Base-by-base conservation (phyloP, 2,329 filamentous ascomycete genomes). In the Colletotrichum orchidophilum region DNA sequence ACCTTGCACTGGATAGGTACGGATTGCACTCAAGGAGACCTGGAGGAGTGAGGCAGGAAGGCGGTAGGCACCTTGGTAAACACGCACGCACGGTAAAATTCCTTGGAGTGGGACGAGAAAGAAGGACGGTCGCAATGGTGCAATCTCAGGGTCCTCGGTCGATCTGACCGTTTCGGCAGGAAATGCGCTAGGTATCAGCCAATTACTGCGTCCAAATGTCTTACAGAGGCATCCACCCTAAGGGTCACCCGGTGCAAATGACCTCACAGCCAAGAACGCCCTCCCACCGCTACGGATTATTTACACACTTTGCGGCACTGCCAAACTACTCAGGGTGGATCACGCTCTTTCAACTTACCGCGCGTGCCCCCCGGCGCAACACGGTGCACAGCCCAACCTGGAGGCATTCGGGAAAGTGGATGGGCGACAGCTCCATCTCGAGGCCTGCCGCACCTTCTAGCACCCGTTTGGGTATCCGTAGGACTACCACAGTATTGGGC, bases 61-160 rank as follows among this genome's bases (percentile, higher is more conserved):
- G 21, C 27, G 18, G 13, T 46, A n/a, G 39, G 39, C 39, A 46
- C 21, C 39, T 46, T 46, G 39, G 39, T 42, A n/a, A 46, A n/a
- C n/a, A n/a, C n/a, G n/a, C n/a, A n/a, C n/a, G 39, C 8, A 21
- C 18, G 18, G 7, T 9, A n/a, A 15, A 39, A 15, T 39, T 5
- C 33, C 33, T 39, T 39, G 1, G 12, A 39, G 3, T n/a, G 18
- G 39, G 21, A 21, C 3, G 21, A 46, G 39, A 42, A 46, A n/a
- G 18, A 46, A 18, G 18, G 39, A 21, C 39, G 15, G 50, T 31
- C n/a, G 58, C 27, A 24, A 68, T 63, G 39, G 65, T 63, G 64
- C 15, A 71, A 68, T 68, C 68, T 63, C 68, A 71, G 68, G 68
- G 68, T 68, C 68, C 53, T 68, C 52, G 42, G 58, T 33, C 58